These are phyloP conservation scores for Dryadomyces quercivorus DNA, from an alignment of 2,329 filamentous ascomycete genomes.

Conservation along the genomic window DNA sequence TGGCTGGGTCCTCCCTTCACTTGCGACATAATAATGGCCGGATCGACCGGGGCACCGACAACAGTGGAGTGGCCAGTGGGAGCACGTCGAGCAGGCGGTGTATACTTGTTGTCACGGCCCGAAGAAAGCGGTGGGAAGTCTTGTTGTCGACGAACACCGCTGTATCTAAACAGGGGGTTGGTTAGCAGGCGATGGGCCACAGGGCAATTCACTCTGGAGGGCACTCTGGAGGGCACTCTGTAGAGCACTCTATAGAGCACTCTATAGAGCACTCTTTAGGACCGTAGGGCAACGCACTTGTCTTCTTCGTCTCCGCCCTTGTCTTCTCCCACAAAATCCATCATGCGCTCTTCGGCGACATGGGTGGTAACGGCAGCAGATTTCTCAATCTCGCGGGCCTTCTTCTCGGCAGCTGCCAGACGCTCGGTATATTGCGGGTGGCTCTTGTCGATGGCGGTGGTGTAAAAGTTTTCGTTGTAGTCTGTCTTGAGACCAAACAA, in stretches of 20 bases:
- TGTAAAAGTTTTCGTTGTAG: constrained; percentile 92
- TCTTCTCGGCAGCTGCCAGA: constrained; percentile 65
- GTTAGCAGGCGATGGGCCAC: neutral
- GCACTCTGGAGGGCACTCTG: neutral
- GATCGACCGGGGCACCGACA: constrained; percentile 67
- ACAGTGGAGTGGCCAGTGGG: constrained; percentile 63
- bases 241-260: too few species aligned
- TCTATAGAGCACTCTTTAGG: too few species aligned
- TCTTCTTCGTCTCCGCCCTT: constrained; percentile 80
- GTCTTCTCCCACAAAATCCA: constrained; percentile 50
- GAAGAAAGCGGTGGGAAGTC: constrained; percentile 54
- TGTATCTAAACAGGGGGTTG: constrained; percentile 49
- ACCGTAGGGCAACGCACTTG: constrained; percentile 61
- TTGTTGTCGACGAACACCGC: constrained; percentile 68
- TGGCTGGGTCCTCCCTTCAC: constrained; percentile 35
- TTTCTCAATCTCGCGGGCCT: constrained; percentile 81
- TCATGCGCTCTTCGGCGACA: constrained; percentile 77
- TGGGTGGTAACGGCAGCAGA: constrained; percentile 65
- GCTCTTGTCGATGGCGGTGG: constrained; percentile 74
- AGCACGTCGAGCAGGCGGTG: constrained; percentile 75
- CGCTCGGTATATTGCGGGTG: constrained; percentile 73
- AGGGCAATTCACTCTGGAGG: neutral
- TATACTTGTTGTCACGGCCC: constrained; percentile 60
- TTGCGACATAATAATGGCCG: constrained; percentile 84
- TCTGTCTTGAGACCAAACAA: constrained; percentile 80